Evolutionary conservation across 768 basidiomycete species (phyloP).

Genomic region (Termitomyces sp.): DNA sequence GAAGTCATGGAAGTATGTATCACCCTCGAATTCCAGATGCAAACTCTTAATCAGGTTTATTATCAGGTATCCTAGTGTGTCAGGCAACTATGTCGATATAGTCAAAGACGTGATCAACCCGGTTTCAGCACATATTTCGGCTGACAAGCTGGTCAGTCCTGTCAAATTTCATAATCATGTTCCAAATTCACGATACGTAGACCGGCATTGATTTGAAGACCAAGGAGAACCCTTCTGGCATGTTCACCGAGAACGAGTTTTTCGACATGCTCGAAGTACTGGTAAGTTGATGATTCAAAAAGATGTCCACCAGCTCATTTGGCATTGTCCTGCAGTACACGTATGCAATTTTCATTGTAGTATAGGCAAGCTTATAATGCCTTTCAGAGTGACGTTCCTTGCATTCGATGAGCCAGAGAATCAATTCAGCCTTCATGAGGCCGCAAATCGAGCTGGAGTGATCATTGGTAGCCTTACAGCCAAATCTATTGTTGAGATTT

Average conservation of each 20-base stretch:
- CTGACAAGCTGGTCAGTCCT: background rate
- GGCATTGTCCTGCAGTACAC: conserved; percentile 2
- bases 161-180: background rate
- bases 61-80: conserved; percentile 23
- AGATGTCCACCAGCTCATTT: background rate
- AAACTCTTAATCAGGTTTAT: conserved; percentile 2
- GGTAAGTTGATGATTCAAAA: conserved; percentile 15
- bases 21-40: conserved; percentile 16
- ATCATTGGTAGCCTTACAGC: conserved; percentile 29
- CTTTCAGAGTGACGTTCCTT: conserved; percentile 21
- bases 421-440: conserved; percentile 25
- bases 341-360: background rate
- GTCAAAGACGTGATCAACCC: conserved; percentile 46
- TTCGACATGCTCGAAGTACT: conserved; percentile 38
- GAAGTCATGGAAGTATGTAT: conserved; percentile 23
- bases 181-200: background rate
- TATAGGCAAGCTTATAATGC: background rate
- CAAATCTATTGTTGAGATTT: conserved; percentile 22
- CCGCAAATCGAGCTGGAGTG: conserved; percentile 24
- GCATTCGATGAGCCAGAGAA: conserved; percentile 27
- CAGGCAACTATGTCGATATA: conserved; percentile 40
- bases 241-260: conserved; percentile 43
- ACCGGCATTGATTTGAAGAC: conserved; percentile 45
- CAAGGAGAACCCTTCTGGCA: conserved; percentile 36
- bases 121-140: conserved; percentile 5